These are phyloP conservation scores for Trichophaea hybrida DNA, from an alignment of 2,329 filamentous ascomycete species.

Conservation along the genomic window DNA sequence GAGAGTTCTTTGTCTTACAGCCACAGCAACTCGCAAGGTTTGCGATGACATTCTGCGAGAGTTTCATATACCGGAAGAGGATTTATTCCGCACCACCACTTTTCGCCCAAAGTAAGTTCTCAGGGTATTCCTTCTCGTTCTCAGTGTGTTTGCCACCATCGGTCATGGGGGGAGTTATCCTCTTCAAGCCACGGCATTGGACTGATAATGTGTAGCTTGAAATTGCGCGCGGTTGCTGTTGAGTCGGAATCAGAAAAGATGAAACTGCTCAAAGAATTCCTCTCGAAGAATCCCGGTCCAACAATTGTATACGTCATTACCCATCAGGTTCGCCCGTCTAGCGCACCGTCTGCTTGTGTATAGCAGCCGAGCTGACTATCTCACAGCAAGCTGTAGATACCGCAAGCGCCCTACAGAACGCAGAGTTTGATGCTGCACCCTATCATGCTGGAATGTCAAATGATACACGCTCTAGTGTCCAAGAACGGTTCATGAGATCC, in stretches of 20 bases:
- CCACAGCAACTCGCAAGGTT: slow-evolving; percentile 44
- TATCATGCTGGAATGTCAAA: slow-evolving; percentile 72
- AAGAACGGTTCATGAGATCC: slow-evolving; percentile 34
- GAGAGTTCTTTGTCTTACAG: slow-evolving; percentile 45
- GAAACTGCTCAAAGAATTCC: slow-evolving; percentile 36
- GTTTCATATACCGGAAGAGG: slow-evolving; percentile 38
- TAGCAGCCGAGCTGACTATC: not conserved
- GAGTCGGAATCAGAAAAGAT: slow-evolving; percentile 35
- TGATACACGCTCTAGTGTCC: slow-evolving; percentile 52
- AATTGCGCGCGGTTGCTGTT: slow-evolving; percentile 39
- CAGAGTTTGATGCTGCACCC: slow-evolving; percentile 57
- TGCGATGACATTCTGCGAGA: slow-evolving; percentile 40
- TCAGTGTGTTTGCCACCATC: no score
- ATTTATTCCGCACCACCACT: slow-evolving; percentile 45
- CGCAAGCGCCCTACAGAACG: slow-evolving; percentile 48
- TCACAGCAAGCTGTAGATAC: slow-evolving; percentile 44
- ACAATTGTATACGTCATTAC: slow-evolving; percentile 48
- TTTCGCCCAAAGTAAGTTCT: slow-evolving; percentile 40
- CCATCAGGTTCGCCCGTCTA: slow-evolving; percentile 33
- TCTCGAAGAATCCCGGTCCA: slow-evolving; percentile 39
- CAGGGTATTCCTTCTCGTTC: not conserved
- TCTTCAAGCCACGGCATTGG: no score
- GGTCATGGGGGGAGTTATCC: no score
- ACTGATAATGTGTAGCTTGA: slow-evolving; percentile 31
- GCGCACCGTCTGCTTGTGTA: not conserved